Percentiles rank a stretch among this genome's conserved stretches.
Conservation (phyloP, 176 grass and related monocot genomes). For the Areca catechu region DNA sequence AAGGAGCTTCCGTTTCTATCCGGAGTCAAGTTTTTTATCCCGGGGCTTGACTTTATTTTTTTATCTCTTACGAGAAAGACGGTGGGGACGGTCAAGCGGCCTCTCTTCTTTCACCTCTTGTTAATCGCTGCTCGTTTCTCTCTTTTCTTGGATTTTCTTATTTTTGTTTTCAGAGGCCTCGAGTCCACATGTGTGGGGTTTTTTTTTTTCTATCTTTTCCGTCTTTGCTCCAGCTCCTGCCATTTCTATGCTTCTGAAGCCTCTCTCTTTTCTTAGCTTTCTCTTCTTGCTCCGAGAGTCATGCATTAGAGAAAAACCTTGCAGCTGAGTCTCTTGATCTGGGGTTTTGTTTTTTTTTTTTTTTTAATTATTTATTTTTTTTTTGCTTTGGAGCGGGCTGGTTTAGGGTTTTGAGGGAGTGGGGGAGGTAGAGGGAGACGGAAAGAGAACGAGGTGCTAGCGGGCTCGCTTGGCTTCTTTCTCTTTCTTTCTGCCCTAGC, state of each 20-base stretch:
- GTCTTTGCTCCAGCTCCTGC: not conserved
- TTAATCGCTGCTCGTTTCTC: too few relatives aligned
- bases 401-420: constrained; percentile 16
- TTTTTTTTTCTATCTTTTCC: constrained; percentile 29
- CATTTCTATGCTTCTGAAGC: not conserved
- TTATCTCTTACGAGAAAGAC: too few relatives aligned
- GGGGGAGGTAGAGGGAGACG: constrained; percentile 27
- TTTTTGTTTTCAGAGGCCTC: not conserved
- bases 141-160: too few relatives aligned
- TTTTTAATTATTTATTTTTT: not conserved
- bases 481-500: constrained; percentile 30
- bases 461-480: constrained; percentile 23
- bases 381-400: constrained; percentile 2
- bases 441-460: constrained; percentile 33
- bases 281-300: not conserved
- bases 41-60: too few relatives aligned
- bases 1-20: too few relatives aligned
- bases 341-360: not conserved
- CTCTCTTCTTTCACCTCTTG: too few relatives aligned
- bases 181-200: constrained; percentile 25
- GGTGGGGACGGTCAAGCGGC: too few relatives aligned
- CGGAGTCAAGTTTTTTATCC: too few relatives aligned
- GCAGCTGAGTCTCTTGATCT: not conserved
- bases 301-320: not conserved
- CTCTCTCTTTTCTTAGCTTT: not conserved